Conservation (phyloP, 352 stramenopile genomes). For the Phytopythium mirpurense region DNA sequence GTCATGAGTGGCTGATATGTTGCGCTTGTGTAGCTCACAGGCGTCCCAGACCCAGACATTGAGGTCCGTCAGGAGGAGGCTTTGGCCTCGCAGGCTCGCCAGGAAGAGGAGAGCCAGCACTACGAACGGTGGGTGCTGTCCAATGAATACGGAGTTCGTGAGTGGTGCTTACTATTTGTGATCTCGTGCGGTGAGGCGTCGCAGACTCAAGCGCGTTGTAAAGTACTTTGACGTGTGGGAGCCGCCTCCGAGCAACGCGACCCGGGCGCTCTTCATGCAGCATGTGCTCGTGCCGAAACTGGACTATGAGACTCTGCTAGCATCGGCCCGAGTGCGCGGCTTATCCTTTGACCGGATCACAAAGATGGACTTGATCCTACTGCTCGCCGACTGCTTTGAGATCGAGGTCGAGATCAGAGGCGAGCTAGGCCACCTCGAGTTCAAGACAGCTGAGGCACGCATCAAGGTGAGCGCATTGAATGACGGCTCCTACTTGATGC, state of each 20-base stretch:
- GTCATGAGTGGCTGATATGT: not conserved
- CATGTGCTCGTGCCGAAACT: conserved; percentile 80
- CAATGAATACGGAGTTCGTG: not conserved
- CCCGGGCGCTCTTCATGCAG: conserved; percentile 76
- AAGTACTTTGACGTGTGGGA: conserved; percentile 89
- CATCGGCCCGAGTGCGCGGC: conserved; percentile 61
- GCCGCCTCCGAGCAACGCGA: conserved; percentile 72
- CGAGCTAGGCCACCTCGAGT: conserved; percentile 28
- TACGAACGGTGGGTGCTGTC: conserved; percentile 39
- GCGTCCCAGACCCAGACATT: conserved; percentile 34
- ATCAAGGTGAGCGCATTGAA: conserved; percentile 25
- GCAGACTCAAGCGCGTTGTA: conserved; percentile 53
- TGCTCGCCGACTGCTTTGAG: conserved; percentile 80
- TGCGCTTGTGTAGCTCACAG: conserved; percentile 23
- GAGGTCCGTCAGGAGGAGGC: conserved; percentile 41
- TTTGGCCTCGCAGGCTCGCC: conserved; percentile 33
- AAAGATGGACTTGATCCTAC: conserved; percentile 82
- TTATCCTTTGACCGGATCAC: conserved; percentile 73
- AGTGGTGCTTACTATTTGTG: not conserved
- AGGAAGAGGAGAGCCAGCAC: conserved; percentile 42
- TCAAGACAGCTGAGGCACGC: conserved; percentile 36
- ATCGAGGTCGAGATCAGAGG: conserved; percentile 67
- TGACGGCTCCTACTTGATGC: not conserved
- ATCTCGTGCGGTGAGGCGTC: not conserved
- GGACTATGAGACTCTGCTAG: conserved; percentile 63